A percentile compares a stretch with the other conserved stretches of the same genome.
These are phyloP conservation scores for Zalaria obscura DNA, from an alignment of 2,329 filamentous ascomycete species.

Conservation along the genomic window DNA sequence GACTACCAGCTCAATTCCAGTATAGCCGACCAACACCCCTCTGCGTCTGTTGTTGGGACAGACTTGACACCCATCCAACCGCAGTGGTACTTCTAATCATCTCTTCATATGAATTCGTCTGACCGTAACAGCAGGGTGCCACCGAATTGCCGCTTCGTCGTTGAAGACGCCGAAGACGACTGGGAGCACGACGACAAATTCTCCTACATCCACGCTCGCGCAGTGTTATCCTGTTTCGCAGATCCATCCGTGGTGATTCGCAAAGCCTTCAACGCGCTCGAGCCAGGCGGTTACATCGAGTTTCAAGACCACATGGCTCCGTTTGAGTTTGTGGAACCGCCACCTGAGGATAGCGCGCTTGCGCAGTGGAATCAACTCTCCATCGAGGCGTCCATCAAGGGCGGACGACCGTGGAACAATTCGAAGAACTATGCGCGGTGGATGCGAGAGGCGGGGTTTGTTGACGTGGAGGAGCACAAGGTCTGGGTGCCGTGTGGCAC, in stretches of 20 bases:
- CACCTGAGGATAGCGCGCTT: background rate
- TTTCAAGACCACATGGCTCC: constrained; percentile 14
- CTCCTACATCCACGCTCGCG: constrained; percentile 1
- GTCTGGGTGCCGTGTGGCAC: constrained; percentile 13
- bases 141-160: constrained; percentile 11
- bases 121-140: constrained; percentile 1
- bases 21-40: background rate
- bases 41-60: constrained; percentile 5
- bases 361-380: constrained; percentile 5
- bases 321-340: background rate
- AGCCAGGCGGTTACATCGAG: constrained; percentile 15
- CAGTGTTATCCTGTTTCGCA: background rate
- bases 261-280: constrained; percentile 2
- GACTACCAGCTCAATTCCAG: background rate
- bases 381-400: constrained; percentile 10
- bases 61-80: constrained; percentile 6
- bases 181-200: constrained; percentile 6
- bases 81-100: background rate
- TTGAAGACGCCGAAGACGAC: constrained; percentile 16
- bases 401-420: constrained; percentile 9
- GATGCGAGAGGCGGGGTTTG: constrained; percentile 11
- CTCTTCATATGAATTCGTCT: background rate
- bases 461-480: constrained; percentile 9
- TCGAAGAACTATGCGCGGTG: background rate
- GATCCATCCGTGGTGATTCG: background rate